Percentiles rank a stretch among this genome's conserved stretches.
Conservation (phyloP, 257 asterid species). For the Solanum chilense region DNA sequence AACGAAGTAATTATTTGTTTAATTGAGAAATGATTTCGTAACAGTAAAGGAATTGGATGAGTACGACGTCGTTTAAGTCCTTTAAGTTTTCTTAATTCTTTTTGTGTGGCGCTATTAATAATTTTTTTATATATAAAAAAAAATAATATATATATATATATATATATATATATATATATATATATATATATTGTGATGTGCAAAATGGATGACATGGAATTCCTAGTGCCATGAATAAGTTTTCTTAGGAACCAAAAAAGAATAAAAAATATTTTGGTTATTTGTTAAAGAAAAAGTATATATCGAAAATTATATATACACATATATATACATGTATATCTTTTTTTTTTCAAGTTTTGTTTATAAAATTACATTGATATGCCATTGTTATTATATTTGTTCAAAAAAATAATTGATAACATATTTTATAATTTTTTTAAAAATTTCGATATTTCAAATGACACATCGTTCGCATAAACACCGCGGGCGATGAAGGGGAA, state of each 20-base stretch:
- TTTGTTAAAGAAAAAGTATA: neutral
- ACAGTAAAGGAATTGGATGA: neutral
- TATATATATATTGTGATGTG: neutral
- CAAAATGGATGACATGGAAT: neutral
- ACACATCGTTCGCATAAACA: accelerated
- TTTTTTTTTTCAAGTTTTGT: too few species aligned
- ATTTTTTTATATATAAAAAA: neutral
- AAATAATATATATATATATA: neutral
- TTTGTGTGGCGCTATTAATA: neutral
- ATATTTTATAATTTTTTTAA: too few species aligned
- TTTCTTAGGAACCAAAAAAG: neutral
- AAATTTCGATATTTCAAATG: too few species aligned
- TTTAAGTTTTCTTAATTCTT: neutral
- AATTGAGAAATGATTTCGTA: neutral
- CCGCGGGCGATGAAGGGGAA: too few species aligned
- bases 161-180: too few species aligned
- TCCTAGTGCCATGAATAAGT: neutral
- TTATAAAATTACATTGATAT: too few species aligned
- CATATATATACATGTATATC: too few species aligned
- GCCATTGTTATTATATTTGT: neutral
- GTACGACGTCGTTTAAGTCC: neutral
- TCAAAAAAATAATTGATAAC: too few species aligned
- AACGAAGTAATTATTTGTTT: accelerated
- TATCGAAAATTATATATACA: neutral
- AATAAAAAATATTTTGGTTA: neutral